Evolutionary conservation across 2,329 filamentous ascomycete genomes (phyloP), one percentile per base, ranked within the genome.

Genomic region (Phialocephala sp.): DNA sequence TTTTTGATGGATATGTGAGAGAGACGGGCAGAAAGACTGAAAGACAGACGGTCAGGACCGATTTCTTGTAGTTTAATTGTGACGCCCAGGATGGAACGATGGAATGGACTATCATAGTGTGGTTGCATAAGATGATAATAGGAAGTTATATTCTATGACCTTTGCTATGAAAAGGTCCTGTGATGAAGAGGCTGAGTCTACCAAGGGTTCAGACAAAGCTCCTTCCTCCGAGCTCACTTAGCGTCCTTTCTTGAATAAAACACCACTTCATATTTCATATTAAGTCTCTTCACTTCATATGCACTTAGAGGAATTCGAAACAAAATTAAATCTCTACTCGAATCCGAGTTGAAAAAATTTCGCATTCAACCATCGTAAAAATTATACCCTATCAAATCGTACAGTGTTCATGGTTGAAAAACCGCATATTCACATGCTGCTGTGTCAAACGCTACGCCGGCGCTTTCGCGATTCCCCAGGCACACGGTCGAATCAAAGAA

Each of bases 361-460:
- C 50, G 50, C 45, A 54, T 54, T 35, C 14, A 54, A 54, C 32
- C 50, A 54, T 45, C 43, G n/a, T 50, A n/a, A 50, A 22, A 32
- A 54, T 32, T 54, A 54, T 54, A 54, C 43, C 50, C 50, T 54
- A 54, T 24, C 24, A 54, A 54, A 54, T 54, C 50, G 50, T 54
- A 54, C 50, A 54, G 14, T 54, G 15, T 27, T 54, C 50, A 54
- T 54, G 32, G 32, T 9, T 54, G 50, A 35, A 54, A 50, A 50
- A 22, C 5, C 45, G 45, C 45, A 54, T 32, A 32, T 54, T 22
- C 50, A 54, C 50, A 54, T 14, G 22, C 11, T 54, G 45, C 45
- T 50, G 18, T 50, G 45, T 14, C 24, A 35, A 52, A 54, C 50
- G 50, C 50, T 32, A 15, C 50, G 50, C 50, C 50, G 50, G 50